These are phyloP conservation scores for Scheffersomyces titani DNA, from an alignment of 1,139 yeast genomes.

Conservation along the genomic window DNA sequence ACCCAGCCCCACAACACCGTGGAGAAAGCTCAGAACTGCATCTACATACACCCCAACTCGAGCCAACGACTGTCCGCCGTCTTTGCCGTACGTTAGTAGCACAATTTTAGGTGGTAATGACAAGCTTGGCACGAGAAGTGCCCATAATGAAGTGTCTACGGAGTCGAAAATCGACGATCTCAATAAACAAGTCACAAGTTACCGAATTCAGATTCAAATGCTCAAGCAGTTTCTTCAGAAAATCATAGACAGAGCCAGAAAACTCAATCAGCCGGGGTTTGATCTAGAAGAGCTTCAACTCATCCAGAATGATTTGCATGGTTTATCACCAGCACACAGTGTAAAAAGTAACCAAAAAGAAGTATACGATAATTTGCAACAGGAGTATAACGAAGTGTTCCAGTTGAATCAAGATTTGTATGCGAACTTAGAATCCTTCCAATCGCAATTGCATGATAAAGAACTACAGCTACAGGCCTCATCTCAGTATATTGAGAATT, in stretches of 20 bases:
- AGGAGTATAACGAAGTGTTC: slow-evolving; percentile 38
- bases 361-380: slow-evolving; percentile 21
- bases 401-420: slow-evolving; percentile 42
- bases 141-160: slow-evolving; percentile 12
- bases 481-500: slow-evolving; percentile 16
- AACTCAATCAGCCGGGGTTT: slow-evolving; percentile 6
- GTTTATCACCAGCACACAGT: slow-evolving; percentile 13
- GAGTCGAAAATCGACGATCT: slow-evolving; percentile 30
- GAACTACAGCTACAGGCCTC: slow-evolving; percentile 20
- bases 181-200: slow-evolving; percentile 42
- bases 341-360: slow-evolving; percentile 5
- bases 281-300: slow-evolving; percentile 25
- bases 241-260: slow-evolving; percentile 29
- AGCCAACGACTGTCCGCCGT: not conserved
- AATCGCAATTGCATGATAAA: slow-evolving; percentile 28
- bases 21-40: slow-evolving; percentile 35
- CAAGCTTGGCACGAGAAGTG: not conserved
- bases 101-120: not conserved
- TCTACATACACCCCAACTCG: slow-evolving; percentile 7
- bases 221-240: slow-evolving; percentile 44
- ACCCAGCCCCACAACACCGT: slow-evolving; percentile 20
- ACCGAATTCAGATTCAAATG: slow-evolving; percentile 44
- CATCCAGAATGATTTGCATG: slow-evolving; percentile 24
- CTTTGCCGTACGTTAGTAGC: not conserved
- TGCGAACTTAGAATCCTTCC: slow-evolving; percentile 36